Evolutionary conservation across 129 eudicot species (phyloP), one percentile per base, ranked within the genome.

Genomic region (Logfia minima): DNA sequence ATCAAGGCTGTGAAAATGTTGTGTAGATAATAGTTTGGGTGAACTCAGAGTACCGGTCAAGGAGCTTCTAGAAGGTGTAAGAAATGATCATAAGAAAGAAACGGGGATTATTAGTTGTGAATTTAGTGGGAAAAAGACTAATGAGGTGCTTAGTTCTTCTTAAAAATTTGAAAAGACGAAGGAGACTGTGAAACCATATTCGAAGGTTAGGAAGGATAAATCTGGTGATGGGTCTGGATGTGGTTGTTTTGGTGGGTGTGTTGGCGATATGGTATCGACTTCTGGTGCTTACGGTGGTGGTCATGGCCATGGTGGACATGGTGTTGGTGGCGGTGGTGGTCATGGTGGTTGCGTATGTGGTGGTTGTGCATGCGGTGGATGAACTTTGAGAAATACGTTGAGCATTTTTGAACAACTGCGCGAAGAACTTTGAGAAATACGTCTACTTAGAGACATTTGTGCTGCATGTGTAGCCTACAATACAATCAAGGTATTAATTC

Each of bases 361-460:
- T 53, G 59, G 22, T 0, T 4, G 59, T 16, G 19, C 5, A 51
- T 51, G 58, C 19, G 56, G n/a, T 51, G 56, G 56, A 2, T 51
- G n/a, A n/a, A n/a, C n/a, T n/a, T n/a, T n/a, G n/a, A n/a, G n/a
- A n/a, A n/a, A n/a, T n/a, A 79, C 75, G 76, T 65, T 89, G 90
- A 29, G 77, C 69, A 77, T 76, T 58, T 77, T 79, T 87, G 77
- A 84, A 65, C 73, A n/a, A n/a, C 71, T 81, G 8, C 86, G 88
- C 23, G 92, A 90, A 79, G 87, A 62, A 86, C 78, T 82, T 52
- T 86, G 88, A 32, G 87, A 83, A 39, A 88, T 80, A 59, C 76
- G 84, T 72, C 78, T 84, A 66, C 67, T 70, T 85, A 79, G 29
- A 43, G 68, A 71, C 69, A 72, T 80, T 77, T 76, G 86, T 51